Conservation (phyloP, 768 basidiomycete genomes). For the Lactifluus volemus region DNA sequence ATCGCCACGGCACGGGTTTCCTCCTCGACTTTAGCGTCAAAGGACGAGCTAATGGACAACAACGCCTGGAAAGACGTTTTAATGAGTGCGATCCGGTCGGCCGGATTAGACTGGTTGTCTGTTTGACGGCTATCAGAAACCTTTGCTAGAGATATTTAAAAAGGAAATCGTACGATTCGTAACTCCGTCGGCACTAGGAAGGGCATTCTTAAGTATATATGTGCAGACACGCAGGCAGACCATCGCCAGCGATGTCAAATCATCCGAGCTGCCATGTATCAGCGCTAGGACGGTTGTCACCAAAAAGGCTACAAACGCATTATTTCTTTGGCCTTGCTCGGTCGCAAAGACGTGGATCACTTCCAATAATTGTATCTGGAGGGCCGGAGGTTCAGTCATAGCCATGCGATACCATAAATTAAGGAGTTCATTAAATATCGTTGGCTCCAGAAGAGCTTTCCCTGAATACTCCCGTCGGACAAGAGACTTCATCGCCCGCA, state of each 20-base stretch:
- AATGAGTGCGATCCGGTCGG: constrained; percentile 58
- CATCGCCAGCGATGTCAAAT: constrained; percentile 20
- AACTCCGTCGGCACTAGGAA: constrained; percentile 45
- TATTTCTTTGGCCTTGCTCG: constrained; percentile 19
- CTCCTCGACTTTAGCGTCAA: constrained; percentile 50
- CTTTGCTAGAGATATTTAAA: background rate
- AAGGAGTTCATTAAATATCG: constrained; percentile 84
- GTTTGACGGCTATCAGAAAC: background rate
- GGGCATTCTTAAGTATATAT: constrained; percentile 65
- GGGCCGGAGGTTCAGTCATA: constrained; percentile 68
- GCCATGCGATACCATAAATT: constrained; percentile 84
- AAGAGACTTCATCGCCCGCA: constrained; percentile 74
- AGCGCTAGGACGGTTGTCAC: background rate
- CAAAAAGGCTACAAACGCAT: constrained; percentile 4
- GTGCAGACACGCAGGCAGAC: constrained; percentile 82
- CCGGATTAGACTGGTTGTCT: constrained; percentile 39
- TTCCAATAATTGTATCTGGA: constrained; percentile 67
- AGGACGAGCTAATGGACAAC: constrained; percentile 45
- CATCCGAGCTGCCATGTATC: constrained; percentile 1
- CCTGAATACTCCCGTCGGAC: constrained; percentile 77
- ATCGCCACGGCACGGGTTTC: constrained; percentile 75
- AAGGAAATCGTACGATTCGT: constrained; percentile 37
- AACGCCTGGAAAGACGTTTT: constrained; percentile 55
- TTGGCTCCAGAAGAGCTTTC: constrained; percentile 66
- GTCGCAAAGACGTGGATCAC: constrained; percentile 46